These are phyloP conservation scores for Backusella psychrophila DNA, from an alignment of 192 early-diverging fungal species.

Conservation along the genomic window DNA sequence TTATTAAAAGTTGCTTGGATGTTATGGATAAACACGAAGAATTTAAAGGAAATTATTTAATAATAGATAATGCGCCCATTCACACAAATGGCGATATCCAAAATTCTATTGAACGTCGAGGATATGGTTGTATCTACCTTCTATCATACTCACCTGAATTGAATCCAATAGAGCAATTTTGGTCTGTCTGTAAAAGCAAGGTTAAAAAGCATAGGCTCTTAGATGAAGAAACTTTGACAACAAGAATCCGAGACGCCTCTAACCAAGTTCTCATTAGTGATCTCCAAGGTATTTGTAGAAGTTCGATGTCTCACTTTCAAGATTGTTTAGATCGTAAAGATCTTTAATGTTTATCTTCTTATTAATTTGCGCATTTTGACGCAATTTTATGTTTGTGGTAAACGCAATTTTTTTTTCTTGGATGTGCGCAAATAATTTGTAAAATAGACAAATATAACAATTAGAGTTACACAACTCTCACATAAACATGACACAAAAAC, in stretches of 20 bases:
- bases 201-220: background rate
- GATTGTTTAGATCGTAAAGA: background rate
- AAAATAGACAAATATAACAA: no score
- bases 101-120: background rate
- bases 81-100: background rate
- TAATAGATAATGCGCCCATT: background rate
- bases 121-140: constrained; percentile 15
- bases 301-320: background rate
- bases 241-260: background rate
- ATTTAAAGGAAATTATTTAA: no score
- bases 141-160: constrained; percentile 22
- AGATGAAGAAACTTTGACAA: background rate
- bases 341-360: no score
- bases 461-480: no score
- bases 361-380: no score
- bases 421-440: no score
- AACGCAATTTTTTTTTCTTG: no score
- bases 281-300: background rate
- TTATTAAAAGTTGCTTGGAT: no score
- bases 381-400: no score
- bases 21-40: no score
- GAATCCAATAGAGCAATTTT: constrained; percentile 26
- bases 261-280: background rate
- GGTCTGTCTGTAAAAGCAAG: constrained; percentile 17
- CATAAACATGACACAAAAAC: no score